Evolutionary conservation across 2,329 filamentous ascomycete genomes (phyloP), one percentile per base, ranked within the genome.

Genomic region (Chrysosphaeria jannelii): DNA sequence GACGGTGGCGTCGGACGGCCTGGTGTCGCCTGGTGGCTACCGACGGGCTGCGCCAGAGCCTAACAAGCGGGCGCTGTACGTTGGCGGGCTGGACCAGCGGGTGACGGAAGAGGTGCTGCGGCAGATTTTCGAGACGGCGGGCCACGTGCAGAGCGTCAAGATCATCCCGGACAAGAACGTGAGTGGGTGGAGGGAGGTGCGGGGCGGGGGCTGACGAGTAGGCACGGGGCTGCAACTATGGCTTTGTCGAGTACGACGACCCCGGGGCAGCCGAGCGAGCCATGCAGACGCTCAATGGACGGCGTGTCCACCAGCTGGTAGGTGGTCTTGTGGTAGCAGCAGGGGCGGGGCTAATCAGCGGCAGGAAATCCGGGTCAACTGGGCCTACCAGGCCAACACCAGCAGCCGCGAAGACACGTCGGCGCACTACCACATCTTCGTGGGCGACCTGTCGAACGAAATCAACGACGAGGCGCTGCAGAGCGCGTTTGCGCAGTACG

Each of bases 131-230:
- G 85, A 97, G 54, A 97, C 85, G 5, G 91, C 79, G 28, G 85
- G 85, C 27, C 85, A 97, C 48, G 85, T 97, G 33, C 71, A 90
- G 49, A 91, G 76, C 40, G 85, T 97, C 42, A 97, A 97, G 57
- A 91, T 97, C 41, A 97, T 97, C 43, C 85, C 85, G 24, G 85
- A 97, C 56, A 97, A 97, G 59, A 97, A 91, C 48, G 79, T 90
- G 51, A 60, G 76, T 64, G 30, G n/a, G n/a, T n/a, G n/a, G n/a
- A n/a, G n/a, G n/a, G n/a, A n/a, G n/a, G n/a, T n/a, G n/a, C n/a
- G n/a, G n/a, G n/a, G n/a, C n/a, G n/a, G n/a, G 16, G 16, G 16
- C 16, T 18, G n/a, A 18, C 16, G n/a, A 18, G 7, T 48, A 89
- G 63, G 71, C 69, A 35, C 90, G 93, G 57, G 85, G 85, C 22